Percentiles rank a stretch among this genome's conserved stretches.
phyloP scores from a whole-genome alignment of 2,329 filamentous ascomycete species.

The Delphinella strobiligena region DNA sequence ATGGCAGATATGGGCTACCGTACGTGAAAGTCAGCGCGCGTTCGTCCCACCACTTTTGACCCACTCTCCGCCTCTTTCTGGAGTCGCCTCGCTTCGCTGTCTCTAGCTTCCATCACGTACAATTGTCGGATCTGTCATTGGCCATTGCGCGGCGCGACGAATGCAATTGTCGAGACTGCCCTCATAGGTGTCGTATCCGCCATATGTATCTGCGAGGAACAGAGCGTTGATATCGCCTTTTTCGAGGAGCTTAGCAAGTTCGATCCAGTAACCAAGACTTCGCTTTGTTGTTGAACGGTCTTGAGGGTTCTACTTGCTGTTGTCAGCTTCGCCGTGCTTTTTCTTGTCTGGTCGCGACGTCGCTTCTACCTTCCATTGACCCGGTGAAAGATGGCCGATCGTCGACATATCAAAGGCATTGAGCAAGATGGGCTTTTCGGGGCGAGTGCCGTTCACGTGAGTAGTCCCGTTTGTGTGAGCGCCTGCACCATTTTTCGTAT shows the following conservation, averaged over 20 bases:
- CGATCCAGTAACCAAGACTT: slow-evolving; percentile 50
- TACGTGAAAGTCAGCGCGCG: background rate
- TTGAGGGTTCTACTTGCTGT: slow-evolving; percentile 39
- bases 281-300: slow-evolving; percentile 51
- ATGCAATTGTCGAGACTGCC: slow-evolving; percentile 49
- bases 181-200: slow-evolving; percentile 52
- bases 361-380: slow-evolving; percentile 61
- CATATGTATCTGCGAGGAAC: slow-evolving; percentile 55
- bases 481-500: too few relatives aligned
- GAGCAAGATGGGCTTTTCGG: slow-evolving; percentile 46
- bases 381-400: slow-evolving; percentile 51
- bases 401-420: slow-evolving; percentile 58
- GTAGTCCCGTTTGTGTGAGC: too few relatives aligned
- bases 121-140: slow-evolving; percentile 52
- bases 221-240: slow-evolving; percentile 51
- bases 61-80: too few relatives aligned
- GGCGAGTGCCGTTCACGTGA: too few relatives aligned
- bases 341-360: background rate
- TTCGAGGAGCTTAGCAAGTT: slow-evolving; percentile 51
- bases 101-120: slow-evolving; percentile 25
- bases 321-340: background rate
- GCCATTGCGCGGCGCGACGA: slow-evolving; percentile 51
- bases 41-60: too few relatives aligned
- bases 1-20: slow-evolving; percentile 49
- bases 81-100: too few relatives aligned